Evolutionary conservation across 2,329 filamentous ascomycete species (phyloP), one percentile per base, ranked within the genome.

Genomic region (Tricladium varicosporioides): DNA sequence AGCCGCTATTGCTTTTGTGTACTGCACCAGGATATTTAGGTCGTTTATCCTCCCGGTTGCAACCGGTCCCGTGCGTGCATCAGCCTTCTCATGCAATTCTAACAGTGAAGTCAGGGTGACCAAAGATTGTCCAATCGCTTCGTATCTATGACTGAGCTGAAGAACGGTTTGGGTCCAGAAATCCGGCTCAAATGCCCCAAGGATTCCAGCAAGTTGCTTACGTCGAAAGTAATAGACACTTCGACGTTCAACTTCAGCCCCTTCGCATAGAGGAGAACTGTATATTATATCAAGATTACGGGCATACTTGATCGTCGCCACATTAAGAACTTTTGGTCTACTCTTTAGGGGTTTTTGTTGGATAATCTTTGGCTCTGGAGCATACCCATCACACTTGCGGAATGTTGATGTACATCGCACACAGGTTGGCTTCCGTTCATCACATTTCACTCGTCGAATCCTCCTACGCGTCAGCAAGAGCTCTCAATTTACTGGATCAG

Each of bases 191-290:
- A 62, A 65, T 27, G 62, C 61, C 2, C 62, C 62, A 2, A 61
- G 48, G 15, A 65, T 54, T n/a, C 57, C 51, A 5, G 50, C 44
- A 16, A 63, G 56, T 8, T 58, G 60, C 14, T 56, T 53, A 5
- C 48, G 46, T 4, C 56, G 53, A 11, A 66, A 66, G 48, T 62
- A 65, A 50, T 65, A 49, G 56, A 65, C 61, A n/a, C 59, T 54
- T 19, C 62, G 61, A 13, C 58, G 58, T 42, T 65, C 53, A 27
- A 27, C 5, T 46, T 19, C 5, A 9, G 27, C 18, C 55, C 14
- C 56, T 59, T 42, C 53, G 49, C 5, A 59, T 53, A 32, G 40
- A 14, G n/a, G 19, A 51, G 49, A 47, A n/a, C 32, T 33, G 10
- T 8, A n/a, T 10, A 27, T 15, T 11, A n/a, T 31, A 27, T 48